Evolutionary conservation across 2,329 filamentous ascomycete genomes (phyloP), one percentile per base, ranked within the genome.

Genomic region (Cercospora sp.): DNA sequence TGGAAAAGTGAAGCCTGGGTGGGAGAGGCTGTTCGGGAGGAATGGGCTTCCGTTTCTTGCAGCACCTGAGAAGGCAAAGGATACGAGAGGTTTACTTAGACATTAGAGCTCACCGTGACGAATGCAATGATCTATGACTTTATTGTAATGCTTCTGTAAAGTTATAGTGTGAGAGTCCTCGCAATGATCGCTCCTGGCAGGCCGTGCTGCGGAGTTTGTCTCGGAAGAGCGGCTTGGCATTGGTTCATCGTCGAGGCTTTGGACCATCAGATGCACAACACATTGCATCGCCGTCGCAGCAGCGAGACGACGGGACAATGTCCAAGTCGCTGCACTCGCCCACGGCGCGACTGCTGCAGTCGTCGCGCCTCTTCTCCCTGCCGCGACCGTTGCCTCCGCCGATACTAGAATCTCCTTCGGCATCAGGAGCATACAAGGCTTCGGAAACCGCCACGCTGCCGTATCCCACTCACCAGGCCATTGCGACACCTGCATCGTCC

Each of bases 351-450:
- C 86, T 98, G 73, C 86, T 98, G 77, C 90, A 94, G 79, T 88
- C 89, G 68, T 98, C 94, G 67, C 91, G 94, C 73, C 86, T 98
- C 74, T 98, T 98, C 82, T 91, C 94, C 26, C 85, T 98, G 65
- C 94, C 94, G 13, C 86, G 88, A 67, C 88, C 92, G 23, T 85
- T 97, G 62, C 88, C 90, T 18, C 81, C 85, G 51, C 88, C 91
- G 10, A 79, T 81, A 12, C 72, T 81, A 30, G 76, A 79, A 67
- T 72, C 73, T 16, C 69, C 80, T 78, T 72, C 83, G 84, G 71
- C 83, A 83, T 70, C 83, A 81, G 68, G 83, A 81, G 55, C 81
- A 75, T 73, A 80, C 79, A 83, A 81, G 69, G 80, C 83, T 69
- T 93, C 91, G 16, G 84, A 89, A 64, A 89, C 88, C 23, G 89